These are phyloP conservation scores for Penicillium janthinellum DNA, from an alignment of 2,329 filamentous ascomycete species.

Conservation along the genomic window DNA sequence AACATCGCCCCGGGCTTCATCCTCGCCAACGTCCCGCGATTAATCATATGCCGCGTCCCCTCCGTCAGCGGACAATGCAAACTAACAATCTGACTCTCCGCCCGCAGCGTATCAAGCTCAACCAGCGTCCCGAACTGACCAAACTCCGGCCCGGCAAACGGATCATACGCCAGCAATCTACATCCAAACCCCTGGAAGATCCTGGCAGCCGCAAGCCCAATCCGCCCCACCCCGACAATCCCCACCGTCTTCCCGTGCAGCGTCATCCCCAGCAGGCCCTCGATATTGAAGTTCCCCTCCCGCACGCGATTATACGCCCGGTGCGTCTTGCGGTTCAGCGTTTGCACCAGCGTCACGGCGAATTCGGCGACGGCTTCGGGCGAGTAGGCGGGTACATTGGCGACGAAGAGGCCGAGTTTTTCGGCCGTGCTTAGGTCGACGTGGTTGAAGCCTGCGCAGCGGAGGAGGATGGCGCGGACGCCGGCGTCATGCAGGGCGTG, in stretches of 20 bases:
- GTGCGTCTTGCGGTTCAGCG: slow-evolving; percentile 68
- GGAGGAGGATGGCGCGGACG: slow-evolving; percentile 62
- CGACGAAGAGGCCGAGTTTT: slow-evolving; percentile 60
- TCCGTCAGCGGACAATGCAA: slow-evolving; percentile 68
- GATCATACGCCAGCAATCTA: slow-evolving; percentile 62
- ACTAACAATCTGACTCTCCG: slow-evolving; percentile 62
- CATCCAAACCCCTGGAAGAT: slow-evolving; percentile 69
- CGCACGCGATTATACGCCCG: slow-evolving; percentile 68
- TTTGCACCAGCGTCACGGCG: slow-evolving; percentile 67
- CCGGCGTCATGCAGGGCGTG: slow-evolving; percentile 52
- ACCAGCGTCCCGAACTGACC: slow-evolving; percentile 54
- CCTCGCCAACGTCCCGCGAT: slow-evolving; percentile 52
- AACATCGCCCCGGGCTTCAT: slow-evolving; percentile 65
- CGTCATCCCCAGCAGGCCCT: slow-evolving; percentile 61
- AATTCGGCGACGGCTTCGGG: slow-evolving; percentile 72
- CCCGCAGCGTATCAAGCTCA: slow-evolving; percentile 58
- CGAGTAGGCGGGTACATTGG: slow-evolving; percentile 68
- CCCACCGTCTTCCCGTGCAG: slow-evolving; percentile 67
- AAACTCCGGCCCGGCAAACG: slow-evolving; percentile 55
- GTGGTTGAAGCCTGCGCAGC: slow-evolving; percentile 70
- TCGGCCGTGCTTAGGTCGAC: slow-evolving; percentile 62
- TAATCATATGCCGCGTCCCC: slow-evolving; percentile 63
- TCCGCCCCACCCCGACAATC: slow-evolving; percentile 65
- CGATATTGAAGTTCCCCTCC: slow-evolving; percentile 68
- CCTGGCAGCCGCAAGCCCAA: slow-evolving; percentile 63